phyloP scores from a whole-genome alignment of 176 grass and related monocot genomes.

The Raddia guianensis region DNA sequence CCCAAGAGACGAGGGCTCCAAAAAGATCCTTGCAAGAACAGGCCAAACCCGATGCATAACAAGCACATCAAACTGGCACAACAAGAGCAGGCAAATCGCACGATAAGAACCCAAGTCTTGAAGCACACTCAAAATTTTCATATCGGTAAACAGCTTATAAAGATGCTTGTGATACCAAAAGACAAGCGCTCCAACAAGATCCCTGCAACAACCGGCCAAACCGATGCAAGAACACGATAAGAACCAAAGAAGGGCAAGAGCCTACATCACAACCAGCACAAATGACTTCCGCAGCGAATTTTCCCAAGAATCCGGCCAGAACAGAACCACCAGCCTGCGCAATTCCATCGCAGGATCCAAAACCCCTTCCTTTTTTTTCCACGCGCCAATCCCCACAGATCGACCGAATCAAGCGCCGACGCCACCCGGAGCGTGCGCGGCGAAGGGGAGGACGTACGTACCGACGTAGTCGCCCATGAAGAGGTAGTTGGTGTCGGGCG shows the following conservation, averaged over 20 bases:
- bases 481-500: constrained; percentile 96
- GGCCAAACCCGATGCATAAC: neutral
- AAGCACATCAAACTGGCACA: neutral
- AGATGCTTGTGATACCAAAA: neutral
- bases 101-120: neutral
- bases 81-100: neutral
- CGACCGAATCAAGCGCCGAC: constrained; percentile 9
- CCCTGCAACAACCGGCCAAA: neutral
- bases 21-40: constrained; percentile 4
- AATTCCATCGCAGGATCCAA: neutral
- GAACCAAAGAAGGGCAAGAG: neutral
- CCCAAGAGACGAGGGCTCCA: neutral
- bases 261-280: constrained; percentile 9
- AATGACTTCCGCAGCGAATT: neutral
- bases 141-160: neutral
- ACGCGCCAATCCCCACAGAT: neutral
- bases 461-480: constrained; percentile 99
- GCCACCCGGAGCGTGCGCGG: neutral
- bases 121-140: neutral
- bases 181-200: neutral
- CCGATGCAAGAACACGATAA: neutral
- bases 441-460: constrained; percentile 29
- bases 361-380: neutral
- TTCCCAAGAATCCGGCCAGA: constrained; percentile 1
- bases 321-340: neutral